Percentiles rank a stretch among this genome's conserved stretches.
These are phyloP conservation scores for Xylaria sp. DNA, from an alignment of 2,329 filamentous ascomycete species.

Conservation along the genomic window DNA sequence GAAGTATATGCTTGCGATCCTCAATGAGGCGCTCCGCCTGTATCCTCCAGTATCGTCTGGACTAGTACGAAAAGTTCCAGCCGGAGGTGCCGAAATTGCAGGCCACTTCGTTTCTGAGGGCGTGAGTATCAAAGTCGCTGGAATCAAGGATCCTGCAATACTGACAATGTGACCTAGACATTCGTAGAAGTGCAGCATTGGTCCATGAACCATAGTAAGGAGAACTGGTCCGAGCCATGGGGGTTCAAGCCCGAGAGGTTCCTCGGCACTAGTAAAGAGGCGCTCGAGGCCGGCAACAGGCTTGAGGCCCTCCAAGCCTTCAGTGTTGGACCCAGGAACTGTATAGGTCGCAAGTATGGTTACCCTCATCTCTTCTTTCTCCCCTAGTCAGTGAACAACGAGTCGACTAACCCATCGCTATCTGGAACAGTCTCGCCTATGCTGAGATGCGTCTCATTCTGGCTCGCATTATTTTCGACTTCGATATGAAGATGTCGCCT, in stretches of 20 bases:
- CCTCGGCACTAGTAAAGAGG: slow-evolving; percentile 34
- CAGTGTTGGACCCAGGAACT: slow-evolving; percentile 46
- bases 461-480: slow-evolving; percentile 51
- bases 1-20: slow-evolving; percentile 48
- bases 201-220: slow-evolving; percentile 44
- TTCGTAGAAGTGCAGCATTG: slow-evolving; percentile 47
- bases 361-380: background rate
- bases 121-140: slow-evolving; percentile 29
- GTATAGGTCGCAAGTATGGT: slow-evolving; percentile 48
- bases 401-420: slow-evolving; percentile 1
- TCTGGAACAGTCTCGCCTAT: slow-evolving; percentile 47
- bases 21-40: slow-evolving; percentile 51
- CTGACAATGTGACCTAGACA: slow-evolving; percentile 38
- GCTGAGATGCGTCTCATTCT: slow-evolving; percentile 56
- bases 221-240: slow-evolving; percentile 48
- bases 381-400: background rate
- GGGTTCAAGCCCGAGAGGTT: slow-evolving; percentile 49
- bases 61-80: slow-evolving; percentile 33
- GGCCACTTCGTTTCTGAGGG: slow-evolving; percentile 37
- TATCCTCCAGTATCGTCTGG: slow-evolving; percentile 45
- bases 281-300: slow-evolving; percentile 40
- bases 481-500: slow-evolving; percentile 49
- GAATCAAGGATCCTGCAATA: background rate
- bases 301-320: slow-evolving; percentile 45
- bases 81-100: slow-evolving; percentile 33